These are phyloP conservation scores for Amylocarpus encephaloides DNA, from an alignment of 2,329 filamentous ascomycete genomes.

Conservation along the genomic window DNA sequence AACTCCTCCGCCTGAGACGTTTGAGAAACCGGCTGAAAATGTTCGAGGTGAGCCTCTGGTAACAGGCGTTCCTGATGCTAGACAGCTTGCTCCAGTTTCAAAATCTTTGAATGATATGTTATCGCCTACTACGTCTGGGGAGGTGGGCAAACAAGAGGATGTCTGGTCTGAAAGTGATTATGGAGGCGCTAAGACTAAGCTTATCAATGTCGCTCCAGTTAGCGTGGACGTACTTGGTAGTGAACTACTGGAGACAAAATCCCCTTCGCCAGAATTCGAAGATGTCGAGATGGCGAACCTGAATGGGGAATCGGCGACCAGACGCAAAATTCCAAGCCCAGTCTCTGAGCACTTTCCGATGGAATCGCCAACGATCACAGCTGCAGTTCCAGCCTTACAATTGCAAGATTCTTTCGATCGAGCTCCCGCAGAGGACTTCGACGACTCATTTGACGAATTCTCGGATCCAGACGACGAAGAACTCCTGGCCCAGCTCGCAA, in stretches of 20 bases:
- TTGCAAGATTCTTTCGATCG: constrained; percentile 18
- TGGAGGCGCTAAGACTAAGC: constrained; percentile 21
- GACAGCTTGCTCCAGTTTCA: constrained; percentile 6
- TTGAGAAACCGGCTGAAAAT: constrained; percentile 29
- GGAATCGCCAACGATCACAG: constrained; percentile 7
- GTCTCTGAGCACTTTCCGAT: constrained; percentile 22
- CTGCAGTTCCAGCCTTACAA: constrained; percentile 5
- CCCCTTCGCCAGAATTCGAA: constrained; percentile 43
- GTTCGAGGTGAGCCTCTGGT: constrained; percentile 24
- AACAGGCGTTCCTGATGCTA: constrained; percentile 24
- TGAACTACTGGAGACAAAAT: constrained; percentile 27
- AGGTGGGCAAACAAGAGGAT: constrained; percentile 30
- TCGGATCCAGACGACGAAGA: constrained; percentile 92
- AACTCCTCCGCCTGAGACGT: neutral
- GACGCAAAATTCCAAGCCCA: constrained; percentile 15
- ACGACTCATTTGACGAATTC: constrained; percentile 47
- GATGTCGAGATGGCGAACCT: constrained; percentile 37
- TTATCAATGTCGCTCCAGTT: constrained; percentile 6
- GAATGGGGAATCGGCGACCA: neutral
- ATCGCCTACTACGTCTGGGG: neutral
- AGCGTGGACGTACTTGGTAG: neutral
- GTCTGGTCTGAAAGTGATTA: constrained; percentile 51
- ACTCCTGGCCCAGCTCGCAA: constrained; percentile 75
- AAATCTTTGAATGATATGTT: neutral
- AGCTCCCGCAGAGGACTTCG: constrained; percentile 15